Conservation (phyloP, 2,329 filamentous ascomycete species). For the Aspergillus sp. region DNA sequence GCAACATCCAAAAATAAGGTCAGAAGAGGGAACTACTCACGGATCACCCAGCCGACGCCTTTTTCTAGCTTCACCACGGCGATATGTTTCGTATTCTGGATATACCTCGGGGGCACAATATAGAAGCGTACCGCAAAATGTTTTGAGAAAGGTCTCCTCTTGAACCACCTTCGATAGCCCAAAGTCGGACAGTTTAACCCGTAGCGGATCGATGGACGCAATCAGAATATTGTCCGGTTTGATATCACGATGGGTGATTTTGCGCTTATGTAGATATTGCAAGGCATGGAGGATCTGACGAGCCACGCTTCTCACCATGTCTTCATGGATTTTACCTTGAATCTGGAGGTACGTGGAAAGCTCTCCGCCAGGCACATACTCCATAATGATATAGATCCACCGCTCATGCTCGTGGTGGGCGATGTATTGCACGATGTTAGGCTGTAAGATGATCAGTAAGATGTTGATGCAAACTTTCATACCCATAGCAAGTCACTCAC, state of each 20-base stretch:
- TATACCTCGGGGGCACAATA: constrained; percentile 98
- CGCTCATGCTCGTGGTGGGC: constrained; percentile 78
- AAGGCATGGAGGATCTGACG: constrained; percentile 68
- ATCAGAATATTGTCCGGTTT: constrained; percentile 98
- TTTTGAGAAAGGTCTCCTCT: constrained; percentile 87
- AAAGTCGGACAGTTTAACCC: constrained; percentile 92
- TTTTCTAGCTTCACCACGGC: constrained; percentile 57
- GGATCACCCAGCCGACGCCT: constrained; percentile 52
- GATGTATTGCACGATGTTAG: constrained; percentile 86
- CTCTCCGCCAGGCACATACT: constrained; percentile 79
- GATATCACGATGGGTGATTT: constrained; percentile 96
- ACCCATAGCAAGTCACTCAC: constrained; percentile 45
- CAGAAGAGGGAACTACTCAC: constrained; percentile 28
- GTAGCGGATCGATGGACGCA: constrained; percentile 64
- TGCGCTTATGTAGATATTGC: constrained; percentile 77
- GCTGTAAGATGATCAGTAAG: constrained; percentile 43
- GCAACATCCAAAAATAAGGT: constrained; percentile 3
- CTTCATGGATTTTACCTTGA: constrained; percentile 61
- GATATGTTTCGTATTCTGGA: constrained; percentile 67
- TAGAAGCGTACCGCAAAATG: constrained; percentile 90
- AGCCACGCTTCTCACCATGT: constrained; percentile 66
- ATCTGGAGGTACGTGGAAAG: constrained; percentile 67
- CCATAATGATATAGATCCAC: constrained; percentile 96
- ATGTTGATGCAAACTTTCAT: constrained; percentile 6
- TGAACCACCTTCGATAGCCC: constrained; percentile 92